Evolutionary conservation across 331 rosid species (phyloP), one percentile per base, ranked within the genome.

Genomic region (Phaseolus coccineus): DNA sequence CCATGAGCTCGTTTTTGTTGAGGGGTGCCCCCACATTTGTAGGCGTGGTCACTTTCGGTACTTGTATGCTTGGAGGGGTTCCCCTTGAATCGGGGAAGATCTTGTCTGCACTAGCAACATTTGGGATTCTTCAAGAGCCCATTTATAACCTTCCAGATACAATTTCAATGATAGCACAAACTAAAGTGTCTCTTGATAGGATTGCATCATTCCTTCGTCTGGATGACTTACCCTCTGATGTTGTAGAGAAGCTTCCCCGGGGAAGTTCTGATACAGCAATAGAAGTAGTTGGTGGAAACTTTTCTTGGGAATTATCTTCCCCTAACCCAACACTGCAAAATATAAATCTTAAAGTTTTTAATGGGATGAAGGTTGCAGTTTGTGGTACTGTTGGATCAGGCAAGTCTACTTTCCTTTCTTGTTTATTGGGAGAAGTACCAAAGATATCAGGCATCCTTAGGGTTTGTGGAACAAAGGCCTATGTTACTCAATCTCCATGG

Each of bases 1-100:
- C 94, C 40, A 61, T 86, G 73, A 85, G 94, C 48, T 25, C 87
- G 1, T 92, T 88, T 81, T 85, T 92, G 50, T 91, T 92, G 64
- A 86, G 85, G 88, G 97, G 89, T 82, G 90, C 97, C 9, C 97
- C 97, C 5, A 87, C 97, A n/a, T 88, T 92, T 77, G 88, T 94
- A 3, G 86, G 97, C 4, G 89, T 88, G 33, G 89, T 81, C 62
- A 87, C 97, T n/a, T 94, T 94, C 46, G 83, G 87, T 63, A 79
- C 92, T 57, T 92, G 98, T 76, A 78, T 86, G 79, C 76, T 92
- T 68, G 24, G 85, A 22, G 97, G 97, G 46, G 86, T 92, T 63
- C 95, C 98, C 6, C 93, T 94, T 47, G 97, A 91, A 48, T 87
- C 97, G 0, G 98, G 98, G 48, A 94, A 94, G 85, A 86, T 94